Base-by-base conservation (phyloP, 1,139 yeast genomes). In the Wickerhamomyces sp. region DNA sequence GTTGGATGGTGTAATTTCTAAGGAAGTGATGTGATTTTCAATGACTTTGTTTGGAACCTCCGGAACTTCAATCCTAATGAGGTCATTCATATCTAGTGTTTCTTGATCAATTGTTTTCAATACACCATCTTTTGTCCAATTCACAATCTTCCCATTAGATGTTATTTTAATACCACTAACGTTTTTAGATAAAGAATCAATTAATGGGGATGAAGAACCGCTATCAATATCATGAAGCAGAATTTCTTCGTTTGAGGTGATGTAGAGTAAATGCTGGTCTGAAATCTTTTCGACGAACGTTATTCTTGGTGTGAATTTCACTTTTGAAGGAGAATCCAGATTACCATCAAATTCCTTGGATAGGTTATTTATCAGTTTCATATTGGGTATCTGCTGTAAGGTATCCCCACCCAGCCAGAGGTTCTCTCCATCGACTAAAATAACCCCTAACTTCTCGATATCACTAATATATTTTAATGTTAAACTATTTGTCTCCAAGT, bases 81-180 rank as follows among this genome's bases (percentile, higher is more conserved):
- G 39, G 6, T 45, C 35, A 7, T 39, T 38, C 17, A 44, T 45
- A 35, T 51, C 49, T 8, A 46, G 40, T 1, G 47, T 45, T 2
- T 52, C 47, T 2, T 51, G 45, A 2, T 49, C 44, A 6, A 64
- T 39, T 6, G 44, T 47, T 34, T 64, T 67, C 5, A 75, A 49
- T 0, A 43, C 39, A 0, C 80, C 81, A 25, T 53, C 51, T 35
- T 60, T 64, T 0, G 78, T 71, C 65, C 68, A 74, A 9, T 64
- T 49, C 0, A 73, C 34, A 3, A 66, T 39, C 13, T 64, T 61
- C 0, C 57, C 59, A 39, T 56, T 59, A 6, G 45, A 51, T 8
- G 52, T 41, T 12, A 50, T 44, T 44, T 68, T 72, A 6, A 68
- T 51, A 0, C 77, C 78, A 15, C 60, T 56, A 6, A 72, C 52